Evolutionary conservation across 176 grass and related monocot genomes (phyloP).

Genomic region (Oryza punctata): DNA sequence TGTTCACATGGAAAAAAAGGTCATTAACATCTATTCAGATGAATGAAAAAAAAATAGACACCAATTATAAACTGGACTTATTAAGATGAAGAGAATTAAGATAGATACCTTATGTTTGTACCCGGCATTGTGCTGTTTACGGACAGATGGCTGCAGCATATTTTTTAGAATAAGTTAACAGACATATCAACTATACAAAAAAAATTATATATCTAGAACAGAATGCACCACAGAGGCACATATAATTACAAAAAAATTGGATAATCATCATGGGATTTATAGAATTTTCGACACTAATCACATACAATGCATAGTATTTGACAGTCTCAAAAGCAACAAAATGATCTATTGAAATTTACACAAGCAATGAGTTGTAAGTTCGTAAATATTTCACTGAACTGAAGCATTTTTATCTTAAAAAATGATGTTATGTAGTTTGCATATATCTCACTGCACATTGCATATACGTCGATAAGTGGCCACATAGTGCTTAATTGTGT

Average conservation of each 20-base stretch:
- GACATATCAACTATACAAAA: background rate
- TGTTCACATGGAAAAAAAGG: background rate
- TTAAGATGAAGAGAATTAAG: slow-evolving; percentile 18
- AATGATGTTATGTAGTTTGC: background rate
- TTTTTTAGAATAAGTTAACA: slow-evolving; percentile 22
- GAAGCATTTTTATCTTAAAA: background rate
- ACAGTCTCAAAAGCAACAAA: slow-evolving; percentile 7
- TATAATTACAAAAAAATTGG: background rate
- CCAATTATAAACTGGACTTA: background rate
- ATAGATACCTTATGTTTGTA: slow-evolving; percentile 95
- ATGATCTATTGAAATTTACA: background rate
- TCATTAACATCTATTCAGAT: slow-evolving; percentile 1
- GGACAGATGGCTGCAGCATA: slow-evolving; percentile 87
- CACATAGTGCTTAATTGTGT: background rate
- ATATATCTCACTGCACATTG: slow-evolving; percentile 8
- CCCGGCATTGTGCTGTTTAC: slow-evolving; percentile 94
- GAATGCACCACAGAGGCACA: background rate
- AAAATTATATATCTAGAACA: slow-evolving; percentile 18
- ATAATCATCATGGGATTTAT: background rate
- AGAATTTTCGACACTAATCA: background rate
- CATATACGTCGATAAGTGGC: background rate
- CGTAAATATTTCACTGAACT: slow-evolving; percentile 6
- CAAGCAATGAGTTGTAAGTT: background rate
- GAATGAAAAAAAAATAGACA: background rate
- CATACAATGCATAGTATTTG: background rate